Evolutionary conservation across 2,329 filamentous ascomycete genomes (phyloP).

Genomic region (Sodiomyces alkalinus): DNA sequence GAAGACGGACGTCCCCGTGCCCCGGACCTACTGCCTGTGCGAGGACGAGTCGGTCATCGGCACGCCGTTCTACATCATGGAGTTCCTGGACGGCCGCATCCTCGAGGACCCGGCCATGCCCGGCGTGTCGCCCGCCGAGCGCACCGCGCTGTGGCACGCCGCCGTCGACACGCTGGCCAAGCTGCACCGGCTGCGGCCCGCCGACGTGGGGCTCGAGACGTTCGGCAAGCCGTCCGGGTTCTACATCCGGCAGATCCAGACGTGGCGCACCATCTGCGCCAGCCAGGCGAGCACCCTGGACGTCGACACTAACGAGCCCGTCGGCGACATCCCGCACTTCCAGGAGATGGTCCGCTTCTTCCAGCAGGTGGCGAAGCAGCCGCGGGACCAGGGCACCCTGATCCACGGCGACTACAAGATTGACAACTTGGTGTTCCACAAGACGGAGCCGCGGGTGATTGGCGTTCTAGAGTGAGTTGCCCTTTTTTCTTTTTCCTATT

Average conservation of each 20-base stretch:
- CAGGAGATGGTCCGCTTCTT: slow-evolving; percentile 71
- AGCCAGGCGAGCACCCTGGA: slow-evolving; percentile 66
- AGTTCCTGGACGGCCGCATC: slow-evolving; percentile 85
- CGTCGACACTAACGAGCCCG: slow-evolving; percentile 57
- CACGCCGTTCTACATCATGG: slow-evolving; percentile 95
- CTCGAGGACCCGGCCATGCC: slow-evolving; percentile 81
- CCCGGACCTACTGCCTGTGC: slow-evolving; percentile 70
- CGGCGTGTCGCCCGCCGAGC: slow-evolving; percentile 47
- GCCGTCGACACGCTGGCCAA: slow-evolving; percentile 72
- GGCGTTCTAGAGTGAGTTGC: slow-evolving; percentile 66
- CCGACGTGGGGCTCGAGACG: slow-evolving; percentile 47
- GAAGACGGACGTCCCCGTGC: slow-evolving; percentile 69
- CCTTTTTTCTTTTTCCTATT: not conserved
- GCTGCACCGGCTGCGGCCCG: slow-evolving; percentile 62
- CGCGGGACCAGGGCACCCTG: slow-evolving; percentile 60
- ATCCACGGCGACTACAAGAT: slow-evolving; percentile 98
- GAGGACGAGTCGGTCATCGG: slow-evolving; percentile 68
- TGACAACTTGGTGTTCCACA: slow-evolving; percentile 80
- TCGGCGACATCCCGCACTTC: slow-evolving; percentile 75
- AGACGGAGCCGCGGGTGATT: slow-evolving; percentile 74
- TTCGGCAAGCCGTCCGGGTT: slow-evolving; percentile 68
- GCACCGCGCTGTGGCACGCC: slow-evolving; percentile 71
- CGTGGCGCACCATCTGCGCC: slow-evolving; percentile 63
- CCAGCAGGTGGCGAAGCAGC: slow-evolving; percentile 50
- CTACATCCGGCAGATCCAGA: slow-evolving; percentile 73